These are phyloP conservation scores for Yarrowia osloensis DNA, from an alignment of 805 yeast species.

Conservation along the genomic window DNA sequence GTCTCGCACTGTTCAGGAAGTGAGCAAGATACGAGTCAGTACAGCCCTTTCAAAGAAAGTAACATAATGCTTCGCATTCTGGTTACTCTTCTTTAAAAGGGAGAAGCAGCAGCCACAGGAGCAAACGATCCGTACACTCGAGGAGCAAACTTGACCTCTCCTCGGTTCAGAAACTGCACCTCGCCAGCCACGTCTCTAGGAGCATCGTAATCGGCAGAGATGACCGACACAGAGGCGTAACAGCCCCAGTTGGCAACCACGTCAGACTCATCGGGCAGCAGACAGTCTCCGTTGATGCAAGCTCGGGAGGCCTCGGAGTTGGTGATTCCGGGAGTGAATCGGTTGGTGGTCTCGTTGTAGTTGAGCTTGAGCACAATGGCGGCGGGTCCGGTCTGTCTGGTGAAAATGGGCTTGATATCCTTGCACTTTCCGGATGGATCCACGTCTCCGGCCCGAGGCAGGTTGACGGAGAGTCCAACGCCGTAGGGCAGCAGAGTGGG, in stretches of 20 bases:
- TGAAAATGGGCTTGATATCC: conserved; percentile 17
- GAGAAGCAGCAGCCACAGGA: not conserved
- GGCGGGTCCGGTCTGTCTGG: conserved; percentile 14
- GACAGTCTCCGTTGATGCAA: conserved; percentile 14
- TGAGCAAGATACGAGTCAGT: too few species aligned
- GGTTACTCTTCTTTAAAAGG: not conserved
- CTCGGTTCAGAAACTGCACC: conserved; percentile 11
- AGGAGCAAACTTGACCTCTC: conserved; percentile 6
- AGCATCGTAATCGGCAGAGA: conserved; percentile 27
- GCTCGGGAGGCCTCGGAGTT: conserved; percentile 2
- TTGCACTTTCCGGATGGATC: conserved; percentile 13
- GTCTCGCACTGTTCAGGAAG: too few species aligned
- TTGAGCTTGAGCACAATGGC: not conserved
- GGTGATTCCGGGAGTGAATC: not conserved
- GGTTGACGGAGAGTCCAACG: conserved; percentile 18
- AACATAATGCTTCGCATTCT: not conserved
- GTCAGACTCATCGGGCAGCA: conserved; percentile 18
- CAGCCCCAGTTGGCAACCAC: conserved; percentile 19
- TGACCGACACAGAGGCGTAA: not conserved
- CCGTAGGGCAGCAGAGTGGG: conserved; percentile 3
- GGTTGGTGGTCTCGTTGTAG: conserved; percentile 13
- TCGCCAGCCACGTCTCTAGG: conserved; percentile 21
- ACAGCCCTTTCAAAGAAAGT: too few species aligned
- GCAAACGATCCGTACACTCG: conserved; percentile 1
- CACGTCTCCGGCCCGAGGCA: conserved; percentile 19